Percentiles rank a stretch among this genome's conserved stretches.
Evolutionary conservation across 2,329 filamentous ascomycete species (phyloP).

Genomic region (Talaromyces sp.): DNA sequence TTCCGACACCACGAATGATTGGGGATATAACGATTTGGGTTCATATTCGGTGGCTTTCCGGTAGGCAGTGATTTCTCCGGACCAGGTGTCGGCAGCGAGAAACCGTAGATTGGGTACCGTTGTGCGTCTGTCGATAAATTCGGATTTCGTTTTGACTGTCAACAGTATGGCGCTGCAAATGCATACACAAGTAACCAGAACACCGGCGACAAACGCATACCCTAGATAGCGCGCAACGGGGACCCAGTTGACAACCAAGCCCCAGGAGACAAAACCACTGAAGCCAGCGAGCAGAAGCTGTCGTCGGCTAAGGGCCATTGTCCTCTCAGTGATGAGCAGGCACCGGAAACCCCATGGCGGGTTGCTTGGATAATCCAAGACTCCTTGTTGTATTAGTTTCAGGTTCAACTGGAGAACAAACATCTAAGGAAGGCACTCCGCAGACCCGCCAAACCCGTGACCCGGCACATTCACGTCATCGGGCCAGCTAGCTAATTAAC

Average conservation of each 20-base stretch:
- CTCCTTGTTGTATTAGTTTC: neutral
- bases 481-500: neutral
- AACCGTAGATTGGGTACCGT: slow-evolving; percentile 54
- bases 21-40: slow-evolving; percentile 66
- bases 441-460: slow-evolving; percentile 10
- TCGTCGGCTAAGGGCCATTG: slow-evolving; percentile 47
- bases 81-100: slow-evolving; percentile 62
- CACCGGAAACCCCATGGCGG: slow-evolving; percentile 34
- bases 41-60: slow-evolving; percentile 65
- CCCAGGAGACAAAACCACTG: slow-evolving; percentile 72
- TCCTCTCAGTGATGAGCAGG: slow-evolving; percentile 45
- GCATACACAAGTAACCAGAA: slow-evolving; percentile 52
- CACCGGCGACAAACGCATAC: slow-evolving; percentile 75
- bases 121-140: slow-evolving; percentile 41
- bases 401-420: neutral
- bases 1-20: slow-evolving; percentile 72
- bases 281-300: slow-evolving; percentile 42
- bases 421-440: neutral
- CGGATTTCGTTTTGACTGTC: slow-evolving; percentile 44
- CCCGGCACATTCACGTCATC: slow-evolving; percentile 7
- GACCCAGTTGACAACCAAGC: slow-evolving; percentile 76
- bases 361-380: slow-evolving; percentile 18
- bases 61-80: slow-evolving; percentile 64
- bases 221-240: slow-evolving; percentile 79
- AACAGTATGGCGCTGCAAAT: slow-evolving; percentile 60